Conservation (phyloP, 768 basidiomycete genomes). For the Leccinum boreale region DNA sequence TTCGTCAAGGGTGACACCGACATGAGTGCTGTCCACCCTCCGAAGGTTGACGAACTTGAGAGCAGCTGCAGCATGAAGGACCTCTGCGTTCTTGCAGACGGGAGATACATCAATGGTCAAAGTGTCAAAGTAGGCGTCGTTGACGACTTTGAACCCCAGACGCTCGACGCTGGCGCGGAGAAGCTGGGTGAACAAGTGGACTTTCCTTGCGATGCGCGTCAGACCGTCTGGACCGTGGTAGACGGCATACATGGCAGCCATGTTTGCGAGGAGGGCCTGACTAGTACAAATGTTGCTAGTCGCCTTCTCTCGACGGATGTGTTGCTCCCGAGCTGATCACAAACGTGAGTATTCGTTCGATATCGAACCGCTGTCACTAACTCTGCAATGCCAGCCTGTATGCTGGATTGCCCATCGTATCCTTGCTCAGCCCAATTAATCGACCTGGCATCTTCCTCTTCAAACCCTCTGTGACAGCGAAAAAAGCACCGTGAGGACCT, state of each 20-base stretch:
- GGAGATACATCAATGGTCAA: constrained; percentile 72
- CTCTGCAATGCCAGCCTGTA: constrained; percentile 95
- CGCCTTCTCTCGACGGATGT: constrained; percentile 96
- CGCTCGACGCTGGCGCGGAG: constrained; percentile 63
- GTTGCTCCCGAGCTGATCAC: constrained; percentile 82
- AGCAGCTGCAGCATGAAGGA: constrained; percentile 67
- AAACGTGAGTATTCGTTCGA: constrained; percentile 6
- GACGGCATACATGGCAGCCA: constrained; percentile 98
- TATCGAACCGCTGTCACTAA: constrained; percentile 37
- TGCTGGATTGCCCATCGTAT: constrained; percentile 78
- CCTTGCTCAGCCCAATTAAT: constrained; percentile 86
- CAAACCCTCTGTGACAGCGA: constrained; percentile 85
- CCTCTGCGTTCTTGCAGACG: constrained; percentile 50
- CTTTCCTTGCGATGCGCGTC: constrained; percentile 79
- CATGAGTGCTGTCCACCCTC: constrained; percentile 62
- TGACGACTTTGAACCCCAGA: constrained; percentile 72
- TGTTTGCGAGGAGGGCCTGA: constrained; percentile 96
- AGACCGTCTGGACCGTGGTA: constrained; percentile 93
- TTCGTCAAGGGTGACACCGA: constrained; percentile 94
- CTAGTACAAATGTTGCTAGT: constrained; percentile 99
- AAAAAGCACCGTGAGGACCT: constrained; percentile 97
- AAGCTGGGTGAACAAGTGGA: constrained; percentile 83
- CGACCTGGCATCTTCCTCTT: constrained; percentile 99
- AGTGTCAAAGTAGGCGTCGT: constrained; percentile 87
- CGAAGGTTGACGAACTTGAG: constrained; percentile 81